These are phyloP conservation scores for Mycena galopus DNA, from an alignment of 768 basidiomycete genomes.

Conservation along the genomic window DNA sequence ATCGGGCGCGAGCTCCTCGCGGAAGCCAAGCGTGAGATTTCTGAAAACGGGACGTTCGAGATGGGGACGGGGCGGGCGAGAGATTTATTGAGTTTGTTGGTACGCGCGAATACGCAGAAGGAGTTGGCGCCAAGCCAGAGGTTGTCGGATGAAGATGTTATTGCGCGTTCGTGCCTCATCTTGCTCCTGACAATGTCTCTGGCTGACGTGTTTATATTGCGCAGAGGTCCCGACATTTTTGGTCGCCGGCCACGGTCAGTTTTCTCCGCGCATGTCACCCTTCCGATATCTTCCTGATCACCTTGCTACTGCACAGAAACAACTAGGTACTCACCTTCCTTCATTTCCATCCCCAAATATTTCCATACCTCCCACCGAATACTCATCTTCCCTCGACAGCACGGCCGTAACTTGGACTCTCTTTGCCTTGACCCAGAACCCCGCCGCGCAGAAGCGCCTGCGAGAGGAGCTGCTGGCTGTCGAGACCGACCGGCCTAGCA, in stretches of 20 bases:
- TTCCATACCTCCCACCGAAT: too few relatives aligned
- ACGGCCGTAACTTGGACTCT: conserved; percentile 17
- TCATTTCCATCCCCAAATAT: too few relatives aligned
- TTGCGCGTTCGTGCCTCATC: conserved; percentile 57
- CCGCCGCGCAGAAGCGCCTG: background rate
- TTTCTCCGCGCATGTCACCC: background rate
- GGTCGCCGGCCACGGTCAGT: conserved; percentile 60
- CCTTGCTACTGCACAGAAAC: conserved; percentile 59
- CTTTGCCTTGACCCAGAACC: conserved; percentile 14
- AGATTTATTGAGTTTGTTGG: conserved; percentile 71
- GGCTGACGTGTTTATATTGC: too few relatives aligned
- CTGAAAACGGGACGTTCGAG: conserved; percentile 45
- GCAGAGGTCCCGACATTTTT: conserved; percentile 60
- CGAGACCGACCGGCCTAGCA: conserved; percentile 10
- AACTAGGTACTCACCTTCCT: conserved; percentile 52
- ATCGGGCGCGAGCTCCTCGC: conserved; percentile 64
- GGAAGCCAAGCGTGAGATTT: conserved; percentile 60
- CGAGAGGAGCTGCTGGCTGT: conserved; percentile 13
- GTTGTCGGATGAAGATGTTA: conserved; percentile 72
- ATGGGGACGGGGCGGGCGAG: conserved; percentile 44
- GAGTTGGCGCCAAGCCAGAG: conserved; percentile 67
- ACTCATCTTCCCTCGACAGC: background rate
- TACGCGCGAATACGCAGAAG: conserved; percentile 74
- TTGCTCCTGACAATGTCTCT: too few relatives aligned
- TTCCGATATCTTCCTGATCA: too few relatives aligned